Evolutionary conservation across 2,329 filamentous ascomycete species (phyloP).

Genomic region (Colletotrichum magnum): DNA sequence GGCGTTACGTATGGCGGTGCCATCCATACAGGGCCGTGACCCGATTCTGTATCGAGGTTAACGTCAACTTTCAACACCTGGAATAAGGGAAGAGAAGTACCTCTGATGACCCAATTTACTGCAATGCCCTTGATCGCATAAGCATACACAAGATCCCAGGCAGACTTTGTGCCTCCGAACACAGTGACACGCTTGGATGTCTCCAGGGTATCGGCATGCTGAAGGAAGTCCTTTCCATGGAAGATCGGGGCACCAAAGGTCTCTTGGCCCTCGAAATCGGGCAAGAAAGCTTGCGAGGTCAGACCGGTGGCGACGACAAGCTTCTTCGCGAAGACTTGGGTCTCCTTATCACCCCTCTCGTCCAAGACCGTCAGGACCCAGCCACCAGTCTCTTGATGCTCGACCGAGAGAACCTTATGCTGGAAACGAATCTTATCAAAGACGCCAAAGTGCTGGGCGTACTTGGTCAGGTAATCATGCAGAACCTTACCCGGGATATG

Average conservation of each 20-base stretch:
- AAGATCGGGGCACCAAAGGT: conserved; percentile 63
- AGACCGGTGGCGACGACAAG: conserved; percentile 70
- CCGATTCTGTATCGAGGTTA: conserved; percentile 51
- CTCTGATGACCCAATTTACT: conserved; percentile 73
- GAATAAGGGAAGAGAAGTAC: conserved; percentile 46
- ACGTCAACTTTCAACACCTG: not conserved
- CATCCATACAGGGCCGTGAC: conserved; percentile 73
- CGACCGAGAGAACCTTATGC: conserved; percentile 57
- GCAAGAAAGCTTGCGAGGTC: conserved; percentile 65
- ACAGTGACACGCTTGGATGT: conserved; percentile 64
- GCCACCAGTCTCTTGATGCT: conserved; percentile 56
- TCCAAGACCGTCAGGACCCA: conserved; percentile 58
- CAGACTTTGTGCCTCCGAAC: conserved; percentile 75
- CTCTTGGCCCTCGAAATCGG: conserved; percentile 61
- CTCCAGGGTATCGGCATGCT: conserved; percentile 56
- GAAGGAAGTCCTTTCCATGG: conserved; percentile 62
- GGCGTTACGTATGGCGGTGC: conserved; percentile 75
- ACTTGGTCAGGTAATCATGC: conserved; percentile 62
- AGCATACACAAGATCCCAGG: conserved; percentile 75
- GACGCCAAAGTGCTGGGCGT: conserved; percentile 60
- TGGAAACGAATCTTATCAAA: conserved; percentile 55
- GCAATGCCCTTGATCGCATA: conserved; percentile 68
- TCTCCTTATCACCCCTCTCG: conserved; percentile 22
- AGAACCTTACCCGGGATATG: conserved; percentile 64
- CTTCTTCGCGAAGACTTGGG: conserved; percentile 57